These are phyloP conservation scores for Sclerospora graminicola DNA, from an alignment of 352 stramenopile species.

Conservation along the genomic window DNA sequence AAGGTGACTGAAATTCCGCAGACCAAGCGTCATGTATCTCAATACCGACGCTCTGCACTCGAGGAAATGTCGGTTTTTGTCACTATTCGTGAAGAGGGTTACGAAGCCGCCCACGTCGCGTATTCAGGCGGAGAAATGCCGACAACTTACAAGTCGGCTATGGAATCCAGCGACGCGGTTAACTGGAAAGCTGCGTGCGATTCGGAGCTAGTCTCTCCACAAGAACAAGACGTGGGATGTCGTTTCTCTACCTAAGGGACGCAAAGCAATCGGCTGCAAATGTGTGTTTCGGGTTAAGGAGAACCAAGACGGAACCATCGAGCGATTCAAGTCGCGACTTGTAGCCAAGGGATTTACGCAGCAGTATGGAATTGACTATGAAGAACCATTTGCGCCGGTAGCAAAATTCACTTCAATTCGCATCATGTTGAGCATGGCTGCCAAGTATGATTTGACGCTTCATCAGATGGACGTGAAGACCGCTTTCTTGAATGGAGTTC, in stretches of 20 bases:
- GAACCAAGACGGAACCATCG: neutral
- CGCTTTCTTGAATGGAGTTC: neutral
- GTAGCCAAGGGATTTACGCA: constrained; percentile 2
- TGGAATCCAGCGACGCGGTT: neutral
- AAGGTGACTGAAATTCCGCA: neutral
- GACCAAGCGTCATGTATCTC: neutral
- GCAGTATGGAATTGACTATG: neutral
- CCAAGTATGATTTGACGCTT: neutral
- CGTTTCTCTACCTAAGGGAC: neutral
- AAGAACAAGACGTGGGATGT: neutral
- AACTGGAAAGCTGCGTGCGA: neutral
- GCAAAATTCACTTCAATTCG: neutral
- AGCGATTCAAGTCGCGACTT: neutral
- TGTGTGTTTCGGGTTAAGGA: constrained; percentile 2
- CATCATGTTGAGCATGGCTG: constrained; percentile 1
- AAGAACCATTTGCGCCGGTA: neutral
- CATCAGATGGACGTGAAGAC: constrained; percentile 5
- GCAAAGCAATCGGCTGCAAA: neutral
- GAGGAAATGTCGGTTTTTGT: too few relatives aligned
- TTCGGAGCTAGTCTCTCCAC: neutral
- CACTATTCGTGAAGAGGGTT: neutral
- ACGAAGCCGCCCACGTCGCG: neutral
- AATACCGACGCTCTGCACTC: too few relatives aligned
- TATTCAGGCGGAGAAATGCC: neutral
- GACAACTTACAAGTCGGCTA: neutral